Base-by-base conservation (phyloP, 1,139 yeast genomes). In the Candida glucosophila region DNA sequence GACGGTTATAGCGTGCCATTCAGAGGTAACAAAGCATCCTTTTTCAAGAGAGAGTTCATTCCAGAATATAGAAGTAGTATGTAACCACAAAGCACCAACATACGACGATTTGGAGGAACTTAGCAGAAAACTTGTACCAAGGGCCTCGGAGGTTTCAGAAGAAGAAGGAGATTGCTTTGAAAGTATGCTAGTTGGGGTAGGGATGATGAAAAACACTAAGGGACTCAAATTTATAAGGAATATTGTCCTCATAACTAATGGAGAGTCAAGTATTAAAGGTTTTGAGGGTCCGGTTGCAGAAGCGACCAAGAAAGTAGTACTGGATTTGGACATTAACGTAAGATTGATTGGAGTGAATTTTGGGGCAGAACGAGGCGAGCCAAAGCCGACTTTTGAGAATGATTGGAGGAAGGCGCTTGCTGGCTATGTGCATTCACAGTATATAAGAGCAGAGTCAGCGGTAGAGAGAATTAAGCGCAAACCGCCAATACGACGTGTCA, bases 211-310 rank as follows among this genome's bases (percentile, higher is more conserved):
- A 22, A 43, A 40, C 9, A 56, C 59, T 11, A 36, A 43, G 26
- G 42, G 40, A 15, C 49, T 55, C 20, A 50, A 53, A 29, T 61
- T 47, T 35, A 35, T 42, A 1, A 36, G 68, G n/a, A 58, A 53
- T 36, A 44, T 76, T 16, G 56, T 67, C 17, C 51, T 76, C 5
- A 44, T 73, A 12, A 62, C 79, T 7, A 60, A 64, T 32, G 67
- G 52, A 1, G 36, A 34, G 14, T 23, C 32, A 3, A 27, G 31
- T 2, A 27, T 44, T 14, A 18, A 22, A 4, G 32, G 46, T 5
- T 35, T 32, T 20, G 38, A 41, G 3, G 15, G 39, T 1, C 38
- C 28, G 5, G 27, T 43, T 14, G 40, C 41, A 3, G 36, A 26
- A 6, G 37, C 42, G 3, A 32, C 48, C n/a, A 35, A 39, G 5